Evolutionary conservation across 495 filamentous ascomycete genomes (phyloP), one percentile per base, ranked within the genome.

Genomic region (Penicillium dipodomyicola): DNA sequence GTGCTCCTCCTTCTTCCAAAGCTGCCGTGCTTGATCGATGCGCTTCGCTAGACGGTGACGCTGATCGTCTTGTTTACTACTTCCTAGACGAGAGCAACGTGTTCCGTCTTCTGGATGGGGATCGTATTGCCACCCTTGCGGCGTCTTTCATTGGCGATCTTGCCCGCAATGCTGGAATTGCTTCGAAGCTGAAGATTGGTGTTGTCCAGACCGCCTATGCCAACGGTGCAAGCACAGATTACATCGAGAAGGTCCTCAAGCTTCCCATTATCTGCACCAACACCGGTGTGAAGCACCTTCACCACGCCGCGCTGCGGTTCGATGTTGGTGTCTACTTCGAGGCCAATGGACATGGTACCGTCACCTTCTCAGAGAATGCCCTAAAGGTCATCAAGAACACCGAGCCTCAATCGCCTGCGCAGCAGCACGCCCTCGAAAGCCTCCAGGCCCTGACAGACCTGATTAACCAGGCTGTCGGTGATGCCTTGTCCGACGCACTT

Each of bases 251-350:
- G 66, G 87, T 88, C 55, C 83, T 98, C 25, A 90, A 91, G 63
- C 85, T 98, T 23, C 91, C 91, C 19, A 90, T 94, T 20, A 84
- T 93, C 52, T 97, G 90, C 81, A 97, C 94, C 12, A 84, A 90
- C 42, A 98, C 94, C 2, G 94, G 94, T 65, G 95, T 98, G 43
- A 98, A 98, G 79, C 87, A 96, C 69, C 87, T 98, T 40, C 94
- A 98, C 74, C 95, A 97, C 67, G 94, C 90, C 15, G 94, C 94
- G 29, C 82, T 88, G 52, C 87, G 87, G 22, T 95, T 91, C 63
- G 95, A 97, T 65, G 86, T 96, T 49, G 94, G 94, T 41, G 91
- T 97, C 51, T 98, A 98, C 74, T 98, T 98, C 65, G 94, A 98
- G 74, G 94, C 94, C 48, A 98, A 98, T 65, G 94, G 94, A 47